Base-by-base conservation (phyloP, 73 alveolate genomes). In the Paramecium caudatum region DNA sequence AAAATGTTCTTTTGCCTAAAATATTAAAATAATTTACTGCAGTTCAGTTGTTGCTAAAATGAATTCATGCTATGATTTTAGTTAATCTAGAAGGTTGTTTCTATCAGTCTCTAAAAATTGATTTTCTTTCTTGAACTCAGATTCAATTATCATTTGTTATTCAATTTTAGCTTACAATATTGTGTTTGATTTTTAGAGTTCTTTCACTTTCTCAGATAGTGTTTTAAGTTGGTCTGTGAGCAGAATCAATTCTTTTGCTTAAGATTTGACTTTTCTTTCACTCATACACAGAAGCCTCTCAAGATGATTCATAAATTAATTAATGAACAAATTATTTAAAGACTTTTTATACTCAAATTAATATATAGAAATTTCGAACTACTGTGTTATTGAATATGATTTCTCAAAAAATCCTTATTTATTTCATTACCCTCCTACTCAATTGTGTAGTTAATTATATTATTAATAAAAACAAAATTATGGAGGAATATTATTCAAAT, bases 31-130 rank as follows among this genome's bases (percentile, higher is more conserved):
- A 1, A 0, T 4, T 55, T 55, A 55, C 80, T 55, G 30, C 30
- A 55, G 23, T 10, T 55, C 13, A 5, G 30, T 10, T 43, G 30
- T 55, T 27, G 80, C 23, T 4, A 21, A 55, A 55, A 27, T 55
- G 30, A 27, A 55, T 23, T 55, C 80, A 55, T 55, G 80, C 30
- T 27, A 21, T 4, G 80, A 55, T 55, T 55, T 55, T 55, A 55
- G 45, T 55, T 55, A 25, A 3, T 55, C 80, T 27, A 55, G 30
- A 27, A 55, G 7, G 30, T 55, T 55, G 30, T 55, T 43, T 55
- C 80, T 55, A 27, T 55, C 4, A 10, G 45, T 9, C 30, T 55
- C 80, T 1, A 55, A 16, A 55, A 55, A 55, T 55, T 23, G 46
- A 3, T 27, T 21, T 55, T 55, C 4, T 55, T 43, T 23, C 30